Evolutionary conservation across 495 filamentous ascomycete species (phyloP), one percentile per base, ranked within the genome.

Genomic region (Xylaria acuta): DNA sequence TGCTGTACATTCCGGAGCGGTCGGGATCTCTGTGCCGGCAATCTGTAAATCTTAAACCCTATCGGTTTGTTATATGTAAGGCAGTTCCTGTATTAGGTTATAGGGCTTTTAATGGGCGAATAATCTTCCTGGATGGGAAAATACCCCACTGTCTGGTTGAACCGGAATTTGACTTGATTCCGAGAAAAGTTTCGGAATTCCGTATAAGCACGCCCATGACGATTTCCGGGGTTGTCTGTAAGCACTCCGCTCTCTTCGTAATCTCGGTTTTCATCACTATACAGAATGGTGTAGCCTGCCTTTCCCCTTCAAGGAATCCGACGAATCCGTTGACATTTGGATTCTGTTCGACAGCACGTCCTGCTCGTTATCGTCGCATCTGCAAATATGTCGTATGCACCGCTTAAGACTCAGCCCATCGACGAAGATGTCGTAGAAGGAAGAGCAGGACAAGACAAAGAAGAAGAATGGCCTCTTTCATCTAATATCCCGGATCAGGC

Each of bases 401-500:
- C 60, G 38, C 60, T 64, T n/a, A 64, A 45, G 60, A 45, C 18
- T 2, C 32, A n/a, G 36, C n/a, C 60, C 60, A 41, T 18, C 22
- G 60, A 64, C 38, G 38, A 64, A n/a, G 38, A 64, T 27, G 36
- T 38, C 20, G 11, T 30, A 25, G 47, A 51, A 27, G n/a, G 36
- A 27, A 38, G 22, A 43, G 38, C 11, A 27, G 36, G 45, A 6
- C 18, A 45, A 27, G 60, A 43, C 12, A 22, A 64, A 30, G 38
- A 40, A 64, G 60, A 64, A 64, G 60, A 64, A 64, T 64, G 60
- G 60, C 6, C 60, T 64, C 7, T 9, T 12, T 18, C 60, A 45
- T 45, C 60, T n/a, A n/a, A 64, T 43, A 43, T 43, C n/a, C 38
- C 60, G 22, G 12, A 11, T 16, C 38, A 1, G 16, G 22, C 36